Percentiles rank a stretch among this genome's conserved stretches.
phyloP scores from a whole-genome alignment of 768 basidiomycete genomes.

The Mycena galopus region DNA sequence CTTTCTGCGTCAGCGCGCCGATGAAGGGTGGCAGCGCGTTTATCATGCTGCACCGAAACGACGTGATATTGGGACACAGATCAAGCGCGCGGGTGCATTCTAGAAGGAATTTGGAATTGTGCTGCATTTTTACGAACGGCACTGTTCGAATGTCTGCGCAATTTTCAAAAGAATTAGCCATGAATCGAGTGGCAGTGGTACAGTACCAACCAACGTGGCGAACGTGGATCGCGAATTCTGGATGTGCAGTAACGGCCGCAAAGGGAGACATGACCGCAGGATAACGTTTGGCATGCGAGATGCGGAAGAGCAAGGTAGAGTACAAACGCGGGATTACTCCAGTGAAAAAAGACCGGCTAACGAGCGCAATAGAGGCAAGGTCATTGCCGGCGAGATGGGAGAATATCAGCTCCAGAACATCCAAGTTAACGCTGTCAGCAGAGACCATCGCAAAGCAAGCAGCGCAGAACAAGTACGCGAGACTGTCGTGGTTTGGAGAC shows the following conservation, averaged over 20 bases:
- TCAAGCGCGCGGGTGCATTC: conserved; percentile 65
- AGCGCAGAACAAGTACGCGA: too few relatives aligned
- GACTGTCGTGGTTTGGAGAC: too few relatives aligned
- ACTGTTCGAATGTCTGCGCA: conserved; percentile 69
- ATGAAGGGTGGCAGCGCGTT: conserved; percentile 66
- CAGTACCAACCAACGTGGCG: conserved; percentile 74
- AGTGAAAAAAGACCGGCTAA: conserved; percentile 74
- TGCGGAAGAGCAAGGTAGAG: conserved; percentile 64
- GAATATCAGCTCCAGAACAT: conserved; percentile 79
- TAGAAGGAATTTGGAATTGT: conserved; percentile 62
- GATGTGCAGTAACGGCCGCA: conserved; percentile 62
- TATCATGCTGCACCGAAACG: conserved; percentile 69
- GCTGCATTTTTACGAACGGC: conserved; percentile 54
- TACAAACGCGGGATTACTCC: conserved; percentile 77
- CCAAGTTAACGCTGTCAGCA: conserved; percentile 60
- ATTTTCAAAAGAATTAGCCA: too few relatives aligned
- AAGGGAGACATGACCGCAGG: conserved; percentile 72
- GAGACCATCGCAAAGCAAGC: too few relatives aligned
- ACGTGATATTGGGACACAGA: conserved; percentile 65
- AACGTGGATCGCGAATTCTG: too few relatives aligned
- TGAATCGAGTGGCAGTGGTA: too few relatives aligned
- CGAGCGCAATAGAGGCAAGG: conserved; percentile 71
- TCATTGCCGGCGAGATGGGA: conserved; percentile 64
- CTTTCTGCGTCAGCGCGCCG: conserved; percentile 57
- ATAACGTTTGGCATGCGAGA: conserved; percentile 71